These are phyloP conservation scores for Syzygium grande DNA, from an alignment of 345 rosid genomes.

Conservation along the genomic window DNA sequence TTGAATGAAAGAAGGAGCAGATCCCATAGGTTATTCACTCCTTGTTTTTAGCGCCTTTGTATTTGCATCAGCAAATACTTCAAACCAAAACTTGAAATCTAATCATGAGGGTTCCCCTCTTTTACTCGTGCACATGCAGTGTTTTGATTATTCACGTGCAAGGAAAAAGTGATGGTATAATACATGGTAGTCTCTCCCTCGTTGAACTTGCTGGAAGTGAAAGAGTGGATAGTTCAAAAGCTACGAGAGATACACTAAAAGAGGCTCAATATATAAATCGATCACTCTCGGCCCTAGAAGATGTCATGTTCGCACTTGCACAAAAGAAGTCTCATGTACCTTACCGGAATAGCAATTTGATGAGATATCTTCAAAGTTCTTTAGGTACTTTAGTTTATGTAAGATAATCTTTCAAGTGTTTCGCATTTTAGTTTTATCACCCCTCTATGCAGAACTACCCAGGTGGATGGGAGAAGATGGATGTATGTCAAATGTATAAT, in stretches of 20 bases:
- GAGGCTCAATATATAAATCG: conserved; percentile 94
- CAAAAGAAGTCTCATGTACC: conserved; percentile 86
- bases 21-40: no score
- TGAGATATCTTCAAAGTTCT: conserved; percentile 41
- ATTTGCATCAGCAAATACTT: background rate
- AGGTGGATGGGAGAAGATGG: no score
- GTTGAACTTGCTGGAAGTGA: conserved; percentile 98
- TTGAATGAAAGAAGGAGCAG: no score
- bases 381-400: conserved; percentile 32
- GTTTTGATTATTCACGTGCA: conserved; percentile 78
- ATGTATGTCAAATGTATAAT: no score
- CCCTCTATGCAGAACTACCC: no score
- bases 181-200: conserved; percentile 72
- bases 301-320: conserved; percentile 82
- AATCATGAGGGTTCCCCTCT: background rate
- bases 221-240: conserved; percentile 92
- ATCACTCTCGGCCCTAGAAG: conserved; percentile 89
- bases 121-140: conserved; percentile 25
- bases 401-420: background rate
- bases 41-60: background rate
- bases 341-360: conserved; percentile 86
- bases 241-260: conserved; percentile 78
- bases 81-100: no score
- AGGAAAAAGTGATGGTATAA: conserved; percentile 39
- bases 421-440: background rate